Conservation (phyloP, 148 eudicot species). For the Rhododendron vialii region DNA sequence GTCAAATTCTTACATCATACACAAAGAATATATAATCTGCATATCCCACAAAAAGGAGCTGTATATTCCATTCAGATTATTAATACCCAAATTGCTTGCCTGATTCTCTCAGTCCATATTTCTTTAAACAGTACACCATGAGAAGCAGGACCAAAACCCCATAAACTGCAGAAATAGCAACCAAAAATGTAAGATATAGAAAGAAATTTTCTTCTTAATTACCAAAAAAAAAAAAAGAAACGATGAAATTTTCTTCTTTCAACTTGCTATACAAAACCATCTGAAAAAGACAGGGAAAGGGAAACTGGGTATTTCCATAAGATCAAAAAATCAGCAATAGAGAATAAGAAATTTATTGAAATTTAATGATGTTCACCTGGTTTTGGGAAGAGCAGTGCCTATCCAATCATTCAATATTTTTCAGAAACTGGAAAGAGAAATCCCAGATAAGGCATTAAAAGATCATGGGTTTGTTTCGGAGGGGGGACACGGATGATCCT, state of each 20-base stretch:
- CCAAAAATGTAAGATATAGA: neutral
- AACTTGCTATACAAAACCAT: neutral
- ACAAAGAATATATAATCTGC: neutral
- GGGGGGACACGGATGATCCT: neutral
- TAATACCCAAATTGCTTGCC: conserved; percentile 7
- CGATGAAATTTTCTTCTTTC: neutral
- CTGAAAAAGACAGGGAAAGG: neutral
- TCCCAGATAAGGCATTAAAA: neutral
- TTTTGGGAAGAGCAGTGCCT: neutral
- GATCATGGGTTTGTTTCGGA: neutral
- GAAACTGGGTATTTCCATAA: neutral
- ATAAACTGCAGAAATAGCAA: neutral
- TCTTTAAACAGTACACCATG: neutral
- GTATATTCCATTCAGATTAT: neutral
- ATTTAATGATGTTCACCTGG: conserved; percentile 3
- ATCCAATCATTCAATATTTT: conserved; percentile 11
- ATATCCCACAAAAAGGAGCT: neutral
- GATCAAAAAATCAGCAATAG: neutral
- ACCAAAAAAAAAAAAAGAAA: no score
- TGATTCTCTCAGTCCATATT: neutral
- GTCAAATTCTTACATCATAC: conserved; percentile 2
- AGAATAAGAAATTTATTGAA: neutral
- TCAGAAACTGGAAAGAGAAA: neutral
- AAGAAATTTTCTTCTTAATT: neutral
- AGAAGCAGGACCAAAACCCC: neutral